Conservation (phyloP, 495 filamentous ascomycete species). For the Bacidia gigantensis region DNA sequence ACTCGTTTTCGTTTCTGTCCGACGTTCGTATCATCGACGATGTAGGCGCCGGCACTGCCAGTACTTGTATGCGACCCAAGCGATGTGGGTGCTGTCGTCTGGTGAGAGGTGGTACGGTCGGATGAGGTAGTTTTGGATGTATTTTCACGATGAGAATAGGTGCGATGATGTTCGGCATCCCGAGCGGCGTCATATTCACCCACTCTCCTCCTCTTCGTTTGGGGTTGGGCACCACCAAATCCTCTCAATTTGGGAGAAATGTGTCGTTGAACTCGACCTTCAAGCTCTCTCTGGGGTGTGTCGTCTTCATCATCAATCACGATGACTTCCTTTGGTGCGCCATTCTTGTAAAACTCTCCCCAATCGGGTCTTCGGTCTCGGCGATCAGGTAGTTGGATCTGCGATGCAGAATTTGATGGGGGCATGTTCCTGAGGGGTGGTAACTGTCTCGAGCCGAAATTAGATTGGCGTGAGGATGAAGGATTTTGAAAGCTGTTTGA, state of each 20-base stretch:
- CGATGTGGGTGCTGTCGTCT: constrained; percentile 85
- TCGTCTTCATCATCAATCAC: constrained; percentile 87
- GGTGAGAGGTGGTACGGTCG: constrained; percentile 71
- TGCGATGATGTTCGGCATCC: constrained; percentile 40
- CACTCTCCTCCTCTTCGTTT: constrained; percentile 50
- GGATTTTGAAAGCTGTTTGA: constrained; percentile 36
- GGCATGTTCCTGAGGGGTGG: constrained; percentile 14
- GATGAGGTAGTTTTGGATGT: constrained; percentile 63
- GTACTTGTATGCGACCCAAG: constrained; percentile 61
- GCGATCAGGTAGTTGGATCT: constrained; percentile 10
- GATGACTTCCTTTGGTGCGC: constrained; percentile 83
- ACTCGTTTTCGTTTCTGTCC: constrained; percentile 81
- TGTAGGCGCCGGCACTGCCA: constrained; percentile 41
- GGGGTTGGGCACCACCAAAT: constrained; percentile 32
- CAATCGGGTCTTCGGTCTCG: constrained; percentile 64
- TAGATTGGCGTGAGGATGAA: constrained; percentile 24
- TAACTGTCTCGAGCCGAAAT: constrained; percentile 21
- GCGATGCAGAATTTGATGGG: constrained; percentile 12
- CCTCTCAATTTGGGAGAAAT: constrained; percentile 20
- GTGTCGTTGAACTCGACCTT: constrained; percentile 31
- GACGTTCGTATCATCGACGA: constrained; percentile 39
- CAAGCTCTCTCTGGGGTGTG: constrained; percentile 32
- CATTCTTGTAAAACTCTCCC: constrained; percentile 85
- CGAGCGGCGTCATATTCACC: constrained; percentile 52
- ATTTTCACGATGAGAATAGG: constrained; percentile 51